Evolutionary conservation across 768 basidiomycete species (phyloP).

Genomic region (Exidia glandulosa): DNA sequence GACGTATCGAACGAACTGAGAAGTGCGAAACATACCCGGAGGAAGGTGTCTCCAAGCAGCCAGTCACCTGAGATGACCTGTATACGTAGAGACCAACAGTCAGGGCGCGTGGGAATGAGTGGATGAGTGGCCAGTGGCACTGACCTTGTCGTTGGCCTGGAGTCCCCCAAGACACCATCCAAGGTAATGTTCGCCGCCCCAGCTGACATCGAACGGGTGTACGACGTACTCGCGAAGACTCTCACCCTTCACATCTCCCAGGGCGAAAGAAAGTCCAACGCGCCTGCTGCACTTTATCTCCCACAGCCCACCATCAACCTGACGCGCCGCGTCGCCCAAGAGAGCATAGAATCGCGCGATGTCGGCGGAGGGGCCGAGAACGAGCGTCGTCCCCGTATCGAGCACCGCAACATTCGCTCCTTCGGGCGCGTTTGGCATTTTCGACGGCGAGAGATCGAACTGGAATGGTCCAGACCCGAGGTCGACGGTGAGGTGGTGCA

Average conservation of each 20-base stretch:
- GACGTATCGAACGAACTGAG: constrained; percentile 1
- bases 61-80: constrained; percentile 48
- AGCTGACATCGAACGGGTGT: constrained; percentile 42
- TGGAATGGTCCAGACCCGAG: constrained; percentile 1
- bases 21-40: constrained; percentile 29
- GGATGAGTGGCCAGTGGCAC: constrained; percentile 5
- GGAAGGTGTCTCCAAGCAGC: constrained; percentile 48
- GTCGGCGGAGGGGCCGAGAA: constrained; percentile 42
- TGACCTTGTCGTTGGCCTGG: constrained; percentile 40
- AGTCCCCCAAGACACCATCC: constrained; percentile 47
- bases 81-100: neutral
- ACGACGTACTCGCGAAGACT: constrained; percentile 28
- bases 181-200: constrained; percentile 29
- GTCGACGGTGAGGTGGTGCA: constrained; percentile 35
- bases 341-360: constrained; percentile 42
- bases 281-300: constrained; percentile 39
- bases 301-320: constrained; percentile 27
- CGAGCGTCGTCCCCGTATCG: constrained; percentile 51
- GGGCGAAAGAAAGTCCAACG: constrained; percentile 33
- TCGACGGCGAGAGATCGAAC: constrained; percentile 34
- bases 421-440: constrained; percentile 25
- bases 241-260: constrained; percentile 25
- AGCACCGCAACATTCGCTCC: constrained; percentile 40
- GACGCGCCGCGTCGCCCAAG: constrained; percentile 31
- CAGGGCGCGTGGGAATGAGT: neutral